Percentiles rank a stretch among this genome's conserved stretches.
These are phyloP conservation scores for Calonectria leucothoes DNA, from an alignment of 2,329 filamentous ascomycete species.

Conservation along the genomic window DNA sequence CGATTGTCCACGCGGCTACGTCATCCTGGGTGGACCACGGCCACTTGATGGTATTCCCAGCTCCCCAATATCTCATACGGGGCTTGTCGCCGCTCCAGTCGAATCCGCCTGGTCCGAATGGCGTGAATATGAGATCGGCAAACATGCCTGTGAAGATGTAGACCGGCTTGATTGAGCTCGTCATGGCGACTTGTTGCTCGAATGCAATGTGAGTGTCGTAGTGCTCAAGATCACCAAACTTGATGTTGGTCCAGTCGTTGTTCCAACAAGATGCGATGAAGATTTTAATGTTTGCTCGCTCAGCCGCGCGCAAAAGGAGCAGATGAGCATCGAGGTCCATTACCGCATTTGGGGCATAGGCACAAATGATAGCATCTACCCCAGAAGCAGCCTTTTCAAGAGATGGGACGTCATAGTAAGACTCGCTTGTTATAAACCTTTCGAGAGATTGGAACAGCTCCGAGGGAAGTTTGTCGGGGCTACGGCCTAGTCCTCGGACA, in stretches of 20 bases:
- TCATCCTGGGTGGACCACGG: conserved; percentile 2
- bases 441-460: background rate
- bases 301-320: conserved; percentile 12
- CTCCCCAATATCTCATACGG: background rate
- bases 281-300: conserved; percentile 12
- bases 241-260: conserved; percentile 11
- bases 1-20: conserved; percentile 12
- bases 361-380: too few relatives aligned
- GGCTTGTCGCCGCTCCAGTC: background rate
- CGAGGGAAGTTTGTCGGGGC: conserved; percentile 31
- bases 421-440: too few relatives aligned
- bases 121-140: background rate
- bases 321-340: conserved; percentile 14
- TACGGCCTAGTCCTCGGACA: conserved; percentile 49
- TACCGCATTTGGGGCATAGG: too few relatives aligned
- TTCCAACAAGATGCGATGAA: conserved; percentile 16
- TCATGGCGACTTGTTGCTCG: conserved; percentile 1
- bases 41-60: background rate
- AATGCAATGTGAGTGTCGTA: conserved; percentile 18
- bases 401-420: too few relatives aligned
- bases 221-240: conserved; percentile 3
- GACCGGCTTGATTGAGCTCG: conserved; percentile 2
- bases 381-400: too few relatives aligned
- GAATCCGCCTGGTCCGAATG: background rate
- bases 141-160: conserved; percentile 2